Percentiles rank a stretch among this genome's conserved stretches.
Evolutionary conservation across 495 filamentous ascomycete genomes (phyloP).

Genomic region (Extremus antarcticus): DNA sequence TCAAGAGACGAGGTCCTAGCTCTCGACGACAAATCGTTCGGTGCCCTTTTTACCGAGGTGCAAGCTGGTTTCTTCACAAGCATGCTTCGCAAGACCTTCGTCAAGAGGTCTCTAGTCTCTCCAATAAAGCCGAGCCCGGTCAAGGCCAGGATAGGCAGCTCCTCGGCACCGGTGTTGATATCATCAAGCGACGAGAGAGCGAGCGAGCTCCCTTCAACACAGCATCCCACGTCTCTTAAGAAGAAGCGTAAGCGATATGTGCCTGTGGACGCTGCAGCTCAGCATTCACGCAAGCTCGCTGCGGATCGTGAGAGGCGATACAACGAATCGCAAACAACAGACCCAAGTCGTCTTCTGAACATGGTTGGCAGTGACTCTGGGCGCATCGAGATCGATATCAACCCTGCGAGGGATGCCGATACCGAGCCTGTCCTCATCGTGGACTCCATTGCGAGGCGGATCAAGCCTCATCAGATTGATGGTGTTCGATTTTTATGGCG

Average conservation of each 20-base stretch:
- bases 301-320: conserved; percentile 2
- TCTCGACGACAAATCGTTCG: background rate
- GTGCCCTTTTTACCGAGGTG: background rate
- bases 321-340: background rate
- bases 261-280: conserved; percentile 2
- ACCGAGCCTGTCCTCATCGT: conserved; percentile 44
- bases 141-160: conserved; percentile 12
- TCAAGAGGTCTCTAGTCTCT: background rate
- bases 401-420: conserved; percentile 50
- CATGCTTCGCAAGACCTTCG: background rate
- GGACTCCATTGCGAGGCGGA: conserved; percentile 34
- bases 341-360: conserved; percentile 2
- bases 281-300: background rate
- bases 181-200: conserved; percentile 2
- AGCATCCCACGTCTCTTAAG: conserved; percentile 1
- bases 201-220: background rate
- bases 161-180: background rate
- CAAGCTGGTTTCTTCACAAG: background rate
- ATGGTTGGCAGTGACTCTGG: conserved; percentile 5
- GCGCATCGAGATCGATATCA: conserved; percentile 53
- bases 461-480: conserved; percentile 51
- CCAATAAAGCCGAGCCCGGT: background rate
- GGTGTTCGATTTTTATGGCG: conserved; percentile 89
- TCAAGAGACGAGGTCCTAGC: background rate
- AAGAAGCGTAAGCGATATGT: conserved; percentile 16